Base-by-base conservation (phyloP, 2,329 filamentous ascomycete genomes). In the Diaporthe caulivora region DNA sequence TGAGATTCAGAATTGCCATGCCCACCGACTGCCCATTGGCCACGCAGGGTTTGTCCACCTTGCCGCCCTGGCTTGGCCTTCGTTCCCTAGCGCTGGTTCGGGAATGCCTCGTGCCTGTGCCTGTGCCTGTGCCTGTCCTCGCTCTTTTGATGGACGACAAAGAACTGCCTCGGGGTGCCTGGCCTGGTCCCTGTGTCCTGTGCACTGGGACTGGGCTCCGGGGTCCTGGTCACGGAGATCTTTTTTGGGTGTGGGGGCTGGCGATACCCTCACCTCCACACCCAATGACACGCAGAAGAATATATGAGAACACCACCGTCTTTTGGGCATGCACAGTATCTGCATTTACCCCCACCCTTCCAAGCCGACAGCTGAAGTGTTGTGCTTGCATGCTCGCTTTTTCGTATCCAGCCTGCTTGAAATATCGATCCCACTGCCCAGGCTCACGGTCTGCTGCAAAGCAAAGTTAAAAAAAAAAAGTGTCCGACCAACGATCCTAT, bases 1-100 rank as follows among this genome's bases (percentile, higher is more conserved):
- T 53, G n/a, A 67, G 62, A 67, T 67, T 67, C 47, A 67, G 62
- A 53, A 67, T 53, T 15, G 47, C 42, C 62, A 67, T 67, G 47
- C 11, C 62, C 47, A 40, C 62, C 44, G 40, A 13, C 21, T 53
- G 47, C 47, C 24, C 9, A 67, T 67, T 67, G 62, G 62, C n/a
- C 44, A 3, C 26, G 47, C 62, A 67, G 47, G 62, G 62, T 51
- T 67, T 31, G 44, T 40, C 31, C 21, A 29, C 42, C 62, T 21
- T 18, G 42, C 44, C 24, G 44, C 31, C 9, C 62, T 2, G 31
- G 47, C 62, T 67, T 67, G 62, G 47, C 62, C 40, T n/a, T 8
- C 18, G 44, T n/a, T 26, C 47, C 62, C 31, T 53, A 53, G 62
- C 62, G 29, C 62, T 34, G 44, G 57, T 29, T 29, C 37, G 53